These are phyloP conservation scores for Spizellomyces punctatus DNA, from an alignment of 192 early-diverging fungal species.

Conservation along the genomic window DNA sequence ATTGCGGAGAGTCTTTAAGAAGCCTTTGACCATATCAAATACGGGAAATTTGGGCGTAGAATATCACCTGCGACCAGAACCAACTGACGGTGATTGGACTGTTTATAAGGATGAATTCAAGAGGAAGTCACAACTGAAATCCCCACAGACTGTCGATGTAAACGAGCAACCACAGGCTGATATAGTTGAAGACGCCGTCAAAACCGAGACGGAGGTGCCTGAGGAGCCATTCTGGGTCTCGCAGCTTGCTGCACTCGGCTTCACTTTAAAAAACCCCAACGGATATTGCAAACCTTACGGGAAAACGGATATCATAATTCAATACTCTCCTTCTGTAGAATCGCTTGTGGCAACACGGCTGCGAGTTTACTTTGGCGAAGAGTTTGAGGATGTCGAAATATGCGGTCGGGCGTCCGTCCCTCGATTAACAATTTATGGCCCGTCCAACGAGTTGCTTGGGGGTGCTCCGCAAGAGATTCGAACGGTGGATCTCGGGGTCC, in stretches of 20 bases:
- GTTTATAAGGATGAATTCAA: conserved; percentile 42
- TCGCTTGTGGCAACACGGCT: conserved; percentile 33
- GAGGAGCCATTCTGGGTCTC: conserved; percentile 30
- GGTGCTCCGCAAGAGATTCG: conserved; percentile 6
- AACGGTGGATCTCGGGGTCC: conserved; percentile 56
- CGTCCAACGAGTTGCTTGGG: conserved; percentile 32
- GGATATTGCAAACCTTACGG: conserved; percentile 48
- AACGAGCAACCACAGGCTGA: neutral
- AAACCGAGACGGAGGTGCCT: neutral
- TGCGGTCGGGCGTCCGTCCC: conserved; percentile 44
- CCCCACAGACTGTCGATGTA: neutral
- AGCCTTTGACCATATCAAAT: conserved; percentile 51
- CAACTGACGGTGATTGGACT: conserved; percentile 44
- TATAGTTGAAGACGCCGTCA: neutral
- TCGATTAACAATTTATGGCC: conserved; percentile 38
- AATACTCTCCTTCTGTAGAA: conserved; percentile 48
- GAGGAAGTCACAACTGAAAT: neutral
- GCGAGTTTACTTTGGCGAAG: conserved; percentile 49
- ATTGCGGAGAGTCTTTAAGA: conserved; percentile 49
- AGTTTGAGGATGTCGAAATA: conserved; percentile 56
- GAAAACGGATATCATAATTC: conserved; percentile 46
- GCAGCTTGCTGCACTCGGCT: conserved; percentile 38
- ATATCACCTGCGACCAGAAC: conserved; percentile 58
- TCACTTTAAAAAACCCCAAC: conserved; percentile 49
- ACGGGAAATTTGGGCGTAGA: conserved; percentile 57